phyloP scores from a whole-genome alignment of 768 basidiomycete genomes.

The Boletus patriciae region DNA sequence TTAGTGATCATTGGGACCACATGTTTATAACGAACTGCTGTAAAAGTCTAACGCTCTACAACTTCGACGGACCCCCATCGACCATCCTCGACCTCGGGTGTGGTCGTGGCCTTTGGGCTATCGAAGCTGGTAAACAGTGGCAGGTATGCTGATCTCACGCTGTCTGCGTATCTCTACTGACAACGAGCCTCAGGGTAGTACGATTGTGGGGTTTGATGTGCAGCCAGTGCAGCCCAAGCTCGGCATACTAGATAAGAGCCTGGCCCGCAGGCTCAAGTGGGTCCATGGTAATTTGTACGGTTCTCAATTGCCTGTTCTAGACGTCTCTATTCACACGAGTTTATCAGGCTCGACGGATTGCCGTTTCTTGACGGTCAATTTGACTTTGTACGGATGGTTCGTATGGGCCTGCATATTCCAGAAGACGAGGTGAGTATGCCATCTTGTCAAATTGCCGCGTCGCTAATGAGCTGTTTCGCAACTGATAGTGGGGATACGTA shows the following conservation, averaged over 20 bases:
- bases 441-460: background rate
- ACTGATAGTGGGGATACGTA: slow-evolving; percentile 58
- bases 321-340: slow-evolving; percentile 7
- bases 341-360: slow-evolving; percentile 58
- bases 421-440: slow-evolving; percentile 59
- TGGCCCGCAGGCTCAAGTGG: slow-evolving; percentile 60
- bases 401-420: slow-evolving; percentile 66
- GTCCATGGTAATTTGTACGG: slow-evolving; percentile 66
- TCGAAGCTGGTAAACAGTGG: slow-evolving; percentile 70
- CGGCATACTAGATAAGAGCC: slow-evolving; percentile 36
- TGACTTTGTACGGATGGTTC: slow-evolving; percentile 63
- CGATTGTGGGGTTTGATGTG: slow-evolving; percentile 61
- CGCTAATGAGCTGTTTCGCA: slow-evolving; percentile 19
- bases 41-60: slow-evolving; percentile 52
- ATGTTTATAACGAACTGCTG: slow-evolving; percentile 58
- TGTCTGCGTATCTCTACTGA: background rate
- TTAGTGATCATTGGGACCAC: slow-evolving; percentile 71
- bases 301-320: background rate
- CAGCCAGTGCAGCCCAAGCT: slow-evolving; percentile 52
- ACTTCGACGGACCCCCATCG: slow-evolving; percentile 50
- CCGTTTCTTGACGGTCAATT: slow-evolving; percentile 60
- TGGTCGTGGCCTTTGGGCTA: slow-evolving; percentile 68
- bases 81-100: slow-evolving; percentile 69
- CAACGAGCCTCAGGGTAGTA: slow-evolving; percentile 42
- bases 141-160: slow-evolving; percentile 40